Evolutionary conservation across 352 stramenopile genomes (phyloP), one percentile per base, ranked within the genome.

Genomic region (Phytopythium aichiense): DNA sequence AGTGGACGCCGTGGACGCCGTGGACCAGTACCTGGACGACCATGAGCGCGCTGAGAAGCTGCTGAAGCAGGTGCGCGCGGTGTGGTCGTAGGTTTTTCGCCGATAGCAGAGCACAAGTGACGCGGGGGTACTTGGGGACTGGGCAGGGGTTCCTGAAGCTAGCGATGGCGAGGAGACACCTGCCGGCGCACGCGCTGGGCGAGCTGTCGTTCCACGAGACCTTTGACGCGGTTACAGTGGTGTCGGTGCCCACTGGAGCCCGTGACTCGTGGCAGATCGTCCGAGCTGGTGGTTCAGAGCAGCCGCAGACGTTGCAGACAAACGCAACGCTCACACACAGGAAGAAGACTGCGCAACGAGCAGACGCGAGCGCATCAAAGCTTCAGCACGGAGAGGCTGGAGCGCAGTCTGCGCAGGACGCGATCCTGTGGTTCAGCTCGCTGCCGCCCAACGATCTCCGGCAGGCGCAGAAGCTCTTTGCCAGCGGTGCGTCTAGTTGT

Each of bases 351-450:
- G 20, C n/a, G 40, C 12, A 16, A 42, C 28, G n/a, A 49, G n/a
- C 37, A 38, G 13, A 53, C 45, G 45, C 22, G 71, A 52, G 58
- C 60, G 25, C 48, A 54, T 64, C 65, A 60, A 15, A 71, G 30
- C 68, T 56, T 48, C 61, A 61, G 48, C 23, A 60, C 55, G 45
- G 48, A 18, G n/a, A 43, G 55, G 4, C 7, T 60, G 28, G 46
- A 69, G 38, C 33, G 57, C 30, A 25, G 11, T 1, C n/a, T 9
- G 2, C 35, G 20, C 7, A 16, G 4, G 61, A 75, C 12, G 67
- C 77, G 2, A 76, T 91, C 48, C 71, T 91, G 62, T 89, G 79
- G 79, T 91, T 91, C 58, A 89, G 79, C 54, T 88, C 81, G n/a
- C 67, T 91, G 48, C 81, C 81, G 33, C 81, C 81, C 4, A 79